These are phyloP conservation scores for Anisodus tanguticus DNA, from an alignment of 257 asterid genomes.

Conservation along the genomic window DNA sequence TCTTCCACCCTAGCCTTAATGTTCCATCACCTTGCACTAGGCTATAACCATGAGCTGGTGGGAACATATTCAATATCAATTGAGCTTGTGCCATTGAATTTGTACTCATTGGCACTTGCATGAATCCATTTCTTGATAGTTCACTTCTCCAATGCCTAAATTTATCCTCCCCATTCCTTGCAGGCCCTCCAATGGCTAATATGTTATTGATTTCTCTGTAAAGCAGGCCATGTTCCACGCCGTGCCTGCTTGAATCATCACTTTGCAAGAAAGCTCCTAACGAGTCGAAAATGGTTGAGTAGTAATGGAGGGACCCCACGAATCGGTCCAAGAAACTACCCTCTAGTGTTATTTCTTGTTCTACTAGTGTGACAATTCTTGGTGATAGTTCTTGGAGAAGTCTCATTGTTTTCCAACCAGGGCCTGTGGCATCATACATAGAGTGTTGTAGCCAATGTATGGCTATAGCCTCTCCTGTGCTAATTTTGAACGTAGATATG, in stretches of 20 bases:
- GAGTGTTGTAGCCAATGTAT: slow-evolving; percentile 88
- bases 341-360: slow-evolving; percentile 65
- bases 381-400: slow-evolving; percentile 60
- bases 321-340: slow-evolving; percentile 83
- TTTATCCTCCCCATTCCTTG: slow-evolving; percentile 81
- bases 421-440: slow-evolving; percentile 73
- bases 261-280: slow-evolving; percentile 53
- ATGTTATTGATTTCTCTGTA: slow-evolving; percentile 72
- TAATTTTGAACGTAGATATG: slow-evolving; percentile 44
- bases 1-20: slow-evolving; percentile 81
- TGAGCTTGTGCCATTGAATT: slow-evolving; percentile 84
- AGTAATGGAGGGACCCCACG: slow-evolving; percentile 77
- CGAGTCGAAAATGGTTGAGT: slow-evolving; percentile 77
- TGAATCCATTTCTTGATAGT: slow-evolving; percentile 55
- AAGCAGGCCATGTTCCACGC: slow-evolving; percentile 61
- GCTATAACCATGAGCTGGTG: slow-evolving; percentile 61
- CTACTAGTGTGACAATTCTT: slow-evolving; percentile 66
- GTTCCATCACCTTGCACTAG: slow-evolving; percentile 88
- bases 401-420: slow-evolving; percentile 71
- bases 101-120: slow-evolving; percentile 67
- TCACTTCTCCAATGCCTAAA: slow-evolving; percentile 72
- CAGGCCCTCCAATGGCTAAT: slow-evolving; percentile 86
- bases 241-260: slow-evolving; percentile 55
- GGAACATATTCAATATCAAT: slow-evolving; percentile 72
- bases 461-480: slow-evolving; percentile 59